Evolutionary conservation across 1,139 yeast species (phyloP).

Genomic region (Blastobotrys aristatus): DNA sequence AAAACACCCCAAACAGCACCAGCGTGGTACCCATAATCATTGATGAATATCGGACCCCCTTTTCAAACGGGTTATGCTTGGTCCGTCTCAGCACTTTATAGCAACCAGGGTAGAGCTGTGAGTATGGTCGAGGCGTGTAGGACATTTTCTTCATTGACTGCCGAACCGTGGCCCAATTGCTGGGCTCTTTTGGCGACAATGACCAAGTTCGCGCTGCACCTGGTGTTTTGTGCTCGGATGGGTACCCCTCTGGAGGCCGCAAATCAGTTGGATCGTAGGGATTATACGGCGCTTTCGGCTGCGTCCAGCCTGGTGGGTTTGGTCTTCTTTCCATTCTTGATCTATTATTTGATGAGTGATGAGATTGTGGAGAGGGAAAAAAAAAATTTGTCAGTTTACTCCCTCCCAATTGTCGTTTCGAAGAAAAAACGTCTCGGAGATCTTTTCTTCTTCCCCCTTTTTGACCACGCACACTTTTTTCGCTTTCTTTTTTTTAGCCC

Average conservation of each 20-base stretch:
- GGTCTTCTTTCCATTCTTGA: constrained; percentile 49
- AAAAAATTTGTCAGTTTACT: no score
- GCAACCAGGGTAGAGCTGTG: constrained; percentile 74
- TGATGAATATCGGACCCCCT: constrained; percentile 34
- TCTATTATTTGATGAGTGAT: neutral
- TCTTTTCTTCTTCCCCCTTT: neutral
- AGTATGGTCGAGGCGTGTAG: constrained; percentile 74
- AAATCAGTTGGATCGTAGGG: constrained; percentile 76
- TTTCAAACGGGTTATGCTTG: constrained; percentile 50
- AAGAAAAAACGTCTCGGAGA: neutral
- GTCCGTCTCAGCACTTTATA: constrained; percentile 64
- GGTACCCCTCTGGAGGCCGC: constrained; percentile 80
- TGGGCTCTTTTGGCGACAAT: constrained; percentile 60
- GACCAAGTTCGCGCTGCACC: constrained; percentile 44
- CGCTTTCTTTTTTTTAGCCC: neutral
- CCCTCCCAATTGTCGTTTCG: neutral
- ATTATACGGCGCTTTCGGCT: constrained; percentile 77
- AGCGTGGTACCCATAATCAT: constrained; percentile 24
- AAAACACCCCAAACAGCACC: constrained; percentile 49
- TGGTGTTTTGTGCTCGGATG: constrained; percentile 56
- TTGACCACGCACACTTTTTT: neutral
- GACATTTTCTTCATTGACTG: constrained; percentile 68
- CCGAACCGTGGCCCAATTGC: constrained; percentile 64
- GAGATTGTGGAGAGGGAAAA: neutral
- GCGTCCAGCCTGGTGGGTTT: constrained; percentile 78